Evolutionary conservation across 2,329 filamentous ascomycete species (phyloP).

Genomic region (Calonectria leucothoes): DNA sequence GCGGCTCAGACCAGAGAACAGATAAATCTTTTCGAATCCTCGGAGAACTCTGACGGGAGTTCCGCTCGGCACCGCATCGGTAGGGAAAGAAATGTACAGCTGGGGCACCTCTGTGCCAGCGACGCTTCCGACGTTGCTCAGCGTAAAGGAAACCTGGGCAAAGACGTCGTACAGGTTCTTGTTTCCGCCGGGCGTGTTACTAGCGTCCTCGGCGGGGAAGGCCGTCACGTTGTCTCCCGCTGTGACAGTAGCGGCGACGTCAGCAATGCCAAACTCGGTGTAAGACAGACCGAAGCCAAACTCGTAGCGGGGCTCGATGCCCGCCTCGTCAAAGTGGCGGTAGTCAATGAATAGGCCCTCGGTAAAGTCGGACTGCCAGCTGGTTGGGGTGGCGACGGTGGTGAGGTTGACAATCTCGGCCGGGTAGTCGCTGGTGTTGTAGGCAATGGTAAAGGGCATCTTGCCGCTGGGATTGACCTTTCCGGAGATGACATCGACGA

Average conservation of each 20-base stretch:
- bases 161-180: constrained; percentile 59
- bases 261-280: constrained; percentile 73
- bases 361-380: constrained; percentile 62
- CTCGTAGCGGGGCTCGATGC: constrained; percentile 72
- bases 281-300: constrained; percentile 84
- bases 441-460: constrained; percentile 71
- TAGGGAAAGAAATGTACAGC: constrained; percentile 63
- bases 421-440: constrained; percentile 67
- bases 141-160: constrained; percentile 65
- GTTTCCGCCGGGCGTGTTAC: constrained; percentile 55
- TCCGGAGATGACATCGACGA: constrained; percentile 72
- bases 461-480: constrained; percentile 66
- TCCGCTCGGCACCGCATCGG: constrained; percentile 36
- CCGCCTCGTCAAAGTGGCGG: constrained; percentile 76
- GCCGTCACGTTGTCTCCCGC: constrained; percentile 51
- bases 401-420: constrained; percentile 51
- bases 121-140: constrained; percentile 72
- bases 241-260: constrained; percentile 51
- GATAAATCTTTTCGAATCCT: constrained; percentile 69
- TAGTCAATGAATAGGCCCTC: constrained; percentile 72
- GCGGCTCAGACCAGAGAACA: constrained; percentile 67
- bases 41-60: constrained; percentile 68
- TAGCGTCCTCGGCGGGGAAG: constrained; percentile 44
- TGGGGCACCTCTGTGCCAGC: constrained; percentile 65
- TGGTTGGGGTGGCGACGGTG: constrained; percentile 58